These are phyloP conservation scores for Lachancea nothofagi DNA, from an alignment of 805 yeast species.

Conservation along the genomic window DNA sequence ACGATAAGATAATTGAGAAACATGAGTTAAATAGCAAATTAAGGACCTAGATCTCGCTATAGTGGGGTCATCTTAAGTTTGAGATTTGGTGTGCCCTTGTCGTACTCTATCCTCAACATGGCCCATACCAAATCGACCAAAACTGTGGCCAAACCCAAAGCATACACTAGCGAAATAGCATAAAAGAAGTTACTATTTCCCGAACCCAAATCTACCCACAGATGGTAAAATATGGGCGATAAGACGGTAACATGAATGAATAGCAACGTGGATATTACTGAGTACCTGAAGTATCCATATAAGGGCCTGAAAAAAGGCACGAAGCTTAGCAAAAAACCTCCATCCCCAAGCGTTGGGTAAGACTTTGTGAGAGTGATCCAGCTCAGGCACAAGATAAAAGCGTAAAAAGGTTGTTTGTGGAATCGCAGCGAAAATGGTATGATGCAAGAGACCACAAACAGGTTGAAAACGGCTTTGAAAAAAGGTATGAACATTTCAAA, in stretches of 20 bases:
- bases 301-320: conserved; percentile 43
- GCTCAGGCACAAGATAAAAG: conserved; percentile 44
- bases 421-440: conserved; percentile 74
- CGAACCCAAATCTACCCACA: conserved; percentile 91
- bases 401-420: conserved; percentile 51
- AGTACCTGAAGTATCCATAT: conserved; percentile 43
- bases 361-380: conserved; percentile 65
- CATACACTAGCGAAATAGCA: conserved; percentile 82
- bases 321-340: conserved; percentile 50
- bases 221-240: conserved; percentile 83
- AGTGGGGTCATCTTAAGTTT: conserved; percentile 48
- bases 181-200: conserved; percentile 96
- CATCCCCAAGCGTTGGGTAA: conserved; percentile 80
- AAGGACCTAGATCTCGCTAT: conserved; percentile 21
- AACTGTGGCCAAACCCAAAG: conserved; percentile 60
- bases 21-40: conserved; percentile 4
- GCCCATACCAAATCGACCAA: conserved; percentile 82
- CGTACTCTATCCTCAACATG: conserved; percentile 60
- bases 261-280: conserved; percentile 46
- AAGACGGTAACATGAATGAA: conserved; percentile 56
- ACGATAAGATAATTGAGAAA: not conserved
- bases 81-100: conserved; percentile 37
- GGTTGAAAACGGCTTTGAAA: conserved; percentile 76
- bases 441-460: conserved; percentile 60
- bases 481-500: conserved; percentile 84